Percentiles rank a stretch among this genome's conserved stretches.
phyloP scores from a whole-genome alignment of 345 rosid species.

The Bretschneidera sinensis region DNA sequence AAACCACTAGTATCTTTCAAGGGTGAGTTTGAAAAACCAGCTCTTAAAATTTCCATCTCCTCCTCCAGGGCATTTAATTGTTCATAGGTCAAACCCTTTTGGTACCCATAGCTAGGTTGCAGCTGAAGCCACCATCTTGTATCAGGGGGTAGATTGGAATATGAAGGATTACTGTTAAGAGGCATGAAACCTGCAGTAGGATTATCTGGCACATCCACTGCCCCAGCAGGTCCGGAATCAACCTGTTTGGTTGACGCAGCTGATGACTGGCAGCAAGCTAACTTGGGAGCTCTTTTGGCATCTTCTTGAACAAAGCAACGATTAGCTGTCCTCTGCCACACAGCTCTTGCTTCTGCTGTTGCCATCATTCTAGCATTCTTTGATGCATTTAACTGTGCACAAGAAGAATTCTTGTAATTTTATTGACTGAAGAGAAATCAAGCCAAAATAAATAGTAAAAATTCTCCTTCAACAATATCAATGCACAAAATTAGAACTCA shows the following conservation, averaged over 20 bases:
- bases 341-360: conserved; percentile 86
- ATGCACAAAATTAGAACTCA: background rate
- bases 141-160: conserved; percentile 43
- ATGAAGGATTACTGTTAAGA: conserved; percentile 41
- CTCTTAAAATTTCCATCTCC: conserved; percentile 40
- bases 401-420: background rate
- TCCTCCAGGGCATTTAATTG: conserved; percentile 40
- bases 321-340: conserved; percentile 86
- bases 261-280: conserved; percentile 87
- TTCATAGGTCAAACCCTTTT: conserved; percentile 45
- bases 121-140: conserved; percentile 70
- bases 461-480: background rate
- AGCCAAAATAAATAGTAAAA: too few relatives aligned
- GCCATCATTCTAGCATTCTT: conserved; percentile 55
- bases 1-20: conserved; percentile 12
- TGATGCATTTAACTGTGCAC: conserved; percentile 29
- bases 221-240: conserved; percentile 44
- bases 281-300: conserved; percentile 92
- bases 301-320: conserved; percentile 98
- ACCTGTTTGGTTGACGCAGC: conserved; percentile 47
- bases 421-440: background rate
- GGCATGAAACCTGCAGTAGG: conserved; percentile 53
- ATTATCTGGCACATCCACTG: conserved; percentile 35
- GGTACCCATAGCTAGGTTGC: conserved; percentile 57
- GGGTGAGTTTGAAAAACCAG: conserved; percentile 21